Base-by-base conservation (phyloP, 2,329 filamentous ascomycete species). In the Neoarthrinium moseri region DNA sequence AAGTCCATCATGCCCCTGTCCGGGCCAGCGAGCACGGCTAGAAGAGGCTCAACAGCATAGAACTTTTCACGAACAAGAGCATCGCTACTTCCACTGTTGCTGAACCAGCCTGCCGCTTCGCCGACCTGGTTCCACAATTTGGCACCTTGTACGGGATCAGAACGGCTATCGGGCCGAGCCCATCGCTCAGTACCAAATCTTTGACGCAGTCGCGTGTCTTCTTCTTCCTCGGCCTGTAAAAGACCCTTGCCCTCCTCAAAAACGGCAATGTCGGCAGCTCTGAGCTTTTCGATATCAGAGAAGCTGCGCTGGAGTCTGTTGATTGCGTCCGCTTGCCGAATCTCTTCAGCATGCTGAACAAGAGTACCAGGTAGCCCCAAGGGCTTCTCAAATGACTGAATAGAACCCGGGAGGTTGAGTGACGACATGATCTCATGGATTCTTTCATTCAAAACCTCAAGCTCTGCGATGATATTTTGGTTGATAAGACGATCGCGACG, bases 301-400 rank as follows among this genome's bases (percentile, higher is more conserved):
- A 97, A 89, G 5, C 89, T 90, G 43, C 84, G 80, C 43, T 88
- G 81, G 0, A 97, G 70, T 22, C 88, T 77, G 46, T 86, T 83
- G 24, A 96, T 73, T 0, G 90, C 92, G 59, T 96, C 91, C 46
- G 91, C 88, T 62, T 97, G 92, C 17, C 91, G 80, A 39, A 99
- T 86, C 61, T 97, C 94, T 62, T 97, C 92, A 0, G 92, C 92
- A 56, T 96, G 94, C 18, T 94, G 89, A 3, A 91, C 80, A 2
- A 99, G 70, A 13, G 83, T 88, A 1, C 90, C 89, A 1, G 94
- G 94, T 4, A 99, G 68, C 0, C 94, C 94, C 0, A 99, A 75
- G 0, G 94, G 94, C 62, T 96, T 97, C 63, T 99, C 94, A 1
- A 97, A 75, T 0, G 94, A 94, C 63, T 99, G 94, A 4, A 99